These are phyloP conservation scores for Xerocomellus intermedius DNA, from an alignment of 768 basidiomycete genomes.

Conservation along the genomic window DNA sequence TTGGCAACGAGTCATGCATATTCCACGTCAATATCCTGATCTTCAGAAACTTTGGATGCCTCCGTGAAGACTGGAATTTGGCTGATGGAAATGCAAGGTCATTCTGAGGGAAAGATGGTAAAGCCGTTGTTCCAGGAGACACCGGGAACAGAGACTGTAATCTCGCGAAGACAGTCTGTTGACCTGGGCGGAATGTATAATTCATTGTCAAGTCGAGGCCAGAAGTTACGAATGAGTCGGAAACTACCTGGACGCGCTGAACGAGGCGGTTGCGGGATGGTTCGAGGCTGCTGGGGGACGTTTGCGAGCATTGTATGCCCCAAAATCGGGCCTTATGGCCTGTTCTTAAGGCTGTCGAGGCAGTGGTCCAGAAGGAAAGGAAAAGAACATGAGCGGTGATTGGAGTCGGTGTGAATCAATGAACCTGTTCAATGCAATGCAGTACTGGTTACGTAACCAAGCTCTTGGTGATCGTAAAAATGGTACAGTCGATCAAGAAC, in stretches of 20 bases:
- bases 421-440: slow-evolving; percentile 21
- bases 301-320: slow-evolving; percentile 25
- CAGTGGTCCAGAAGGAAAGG: slow-evolving; percentile 20
- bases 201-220: background rate
- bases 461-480: slow-evolving; percentile 8
- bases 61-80: slow-evolving; percentile 23
- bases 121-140: slow-evolving; percentile 25
- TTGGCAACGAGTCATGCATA: slow-evolving; percentile 81
- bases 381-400: slow-evolving; percentile 24
- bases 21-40: slow-evolving; percentile 77
- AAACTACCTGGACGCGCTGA: slow-evolving; percentile 19
- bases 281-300: slow-evolving; percentile 20
- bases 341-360: slow-evolving; percentile 30
- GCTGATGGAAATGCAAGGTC: slow-evolving; percentile 21
- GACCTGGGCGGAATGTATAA: slow-evolving; percentile 21
- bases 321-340: slow-evolving; percentile 23
- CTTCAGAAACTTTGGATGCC: slow-evolving; percentile 51
- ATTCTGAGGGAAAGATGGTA: slow-evolving; percentile 22
- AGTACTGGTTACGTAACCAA: slow-evolving; percentile 25
- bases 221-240: slow-evolving; percentile 6
- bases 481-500: background rate
- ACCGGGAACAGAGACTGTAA: slow-evolving; percentile 52
- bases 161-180: slow-evolving; percentile 46
- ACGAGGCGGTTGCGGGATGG: slow-evolving; percentile 14
- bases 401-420: slow-evolving; percentile 16